phyloP scores from a whole-genome alignment of 1,139 yeast species.

The Kodamaea arcana region DNA sequence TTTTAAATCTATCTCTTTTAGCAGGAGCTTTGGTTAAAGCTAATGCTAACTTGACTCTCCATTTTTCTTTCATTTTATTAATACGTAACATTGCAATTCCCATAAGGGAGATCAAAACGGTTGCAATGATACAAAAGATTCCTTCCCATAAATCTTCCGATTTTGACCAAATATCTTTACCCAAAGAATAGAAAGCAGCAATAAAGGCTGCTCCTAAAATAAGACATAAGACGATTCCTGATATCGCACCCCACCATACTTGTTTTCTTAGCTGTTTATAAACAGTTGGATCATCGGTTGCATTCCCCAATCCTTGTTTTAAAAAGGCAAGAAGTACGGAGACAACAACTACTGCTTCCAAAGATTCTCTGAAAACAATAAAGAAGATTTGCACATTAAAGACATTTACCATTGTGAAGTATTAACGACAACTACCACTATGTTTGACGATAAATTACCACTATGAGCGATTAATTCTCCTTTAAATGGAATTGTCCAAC shows the following conservation, averaged over 20 bases:
- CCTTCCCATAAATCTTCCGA: slow-evolving; percentile 29
- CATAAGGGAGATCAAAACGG: slow-evolving; percentile 24
- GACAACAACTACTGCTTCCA: slow-evolving; percentile 86
- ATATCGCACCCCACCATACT: slow-evolving; percentile 24
- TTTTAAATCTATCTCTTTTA: slow-evolving; percentile 14
- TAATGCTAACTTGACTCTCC: slow-evolving; percentile 47
- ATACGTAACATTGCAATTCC: slow-evolving; percentile 27
- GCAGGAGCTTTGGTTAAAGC: slow-evolving; percentile 23
- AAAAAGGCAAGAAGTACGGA: slow-evolving; percentile 87
- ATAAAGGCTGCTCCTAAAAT: slow-evolving; percentile 23
- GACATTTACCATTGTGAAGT: slow-evolving; percentile 28
- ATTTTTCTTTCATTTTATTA: slow-evolving; percentile 42
- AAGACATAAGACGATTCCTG: slow-evolving; percentile 20
- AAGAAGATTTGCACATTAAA: slow-evolving; percentile 67
- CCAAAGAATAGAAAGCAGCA: slow-evolving; percentile 21
- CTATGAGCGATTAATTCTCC: too few relatives aligned
- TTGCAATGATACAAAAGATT: slow-evolving; percentile 22
- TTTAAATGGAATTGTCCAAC: too few relatives aligned
- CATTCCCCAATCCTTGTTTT: slow-evolving; percentile 72
- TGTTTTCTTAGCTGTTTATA: slow-evolving; percentile 53
- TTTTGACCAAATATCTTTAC: slow-evolving; percentile 19
- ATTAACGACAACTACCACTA: too few relatives aligned
- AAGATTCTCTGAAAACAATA: slow-evolving; percentile 82
- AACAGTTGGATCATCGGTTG: slow-evolving; percentile 43
- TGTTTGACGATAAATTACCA: too few relatives aligned